Percentiles rank a stretch among this genome's conserved stretches.
phyloP scores from a whole-genome alignment of 2,329 filamentous ascomycete species.

The Endoconidiophora laricicola region DNA sequence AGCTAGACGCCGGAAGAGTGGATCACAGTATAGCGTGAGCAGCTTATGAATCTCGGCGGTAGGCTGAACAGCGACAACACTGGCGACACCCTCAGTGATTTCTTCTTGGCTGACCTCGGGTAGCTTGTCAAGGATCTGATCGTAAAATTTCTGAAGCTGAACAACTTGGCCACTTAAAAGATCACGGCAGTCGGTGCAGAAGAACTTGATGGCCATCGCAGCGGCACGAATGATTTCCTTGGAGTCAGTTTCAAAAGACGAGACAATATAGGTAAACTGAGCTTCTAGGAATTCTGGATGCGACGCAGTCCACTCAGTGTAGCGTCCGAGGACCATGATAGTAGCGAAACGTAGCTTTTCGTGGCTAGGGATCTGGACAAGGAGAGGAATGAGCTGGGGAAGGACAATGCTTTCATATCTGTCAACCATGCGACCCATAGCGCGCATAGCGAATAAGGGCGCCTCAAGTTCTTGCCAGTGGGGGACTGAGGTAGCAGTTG shows the following conservation, averaged over 20 bases:
- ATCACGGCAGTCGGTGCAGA: constrained; percentile 87
- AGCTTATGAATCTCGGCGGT: constrained; percentile 63
- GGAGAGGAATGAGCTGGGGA: constrained; percentile 77
- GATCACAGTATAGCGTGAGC: constrained; percentile 85
- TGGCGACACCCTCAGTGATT: constrained; percentile 86
- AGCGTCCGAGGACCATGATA: constrained; percentile 91
- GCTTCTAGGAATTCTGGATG: constrained; percentile 84
- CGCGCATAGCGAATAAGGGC: constrained; percentile 84
- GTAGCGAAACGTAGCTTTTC: constrained; percentile 97
- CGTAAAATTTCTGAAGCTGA: constrained; percentile 83
- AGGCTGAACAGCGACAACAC: constrained; percentile 76
- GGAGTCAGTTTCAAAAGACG: constrained; percentile 74
- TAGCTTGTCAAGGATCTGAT: constrained; percentile 72
- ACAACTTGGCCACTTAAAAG: constrained; percentile 68
- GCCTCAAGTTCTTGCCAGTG: constrained; percentile 96
- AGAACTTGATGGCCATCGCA: constrained; percentile 88
- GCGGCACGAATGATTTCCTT: constrained; percentile 84
- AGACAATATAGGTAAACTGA: constrained; percentile 91
- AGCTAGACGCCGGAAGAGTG: constrained; percentile 73
- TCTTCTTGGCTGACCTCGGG: constrained; percentile 83
- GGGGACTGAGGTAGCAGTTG: constrained; percentile 58
- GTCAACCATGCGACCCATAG: constrained; percentile 92
- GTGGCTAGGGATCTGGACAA: constrained; percentile 87
- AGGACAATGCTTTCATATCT: constrained; percentile 75
- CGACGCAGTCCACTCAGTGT: constrained; percentile 93